Evolutionary conservation across 2,329 filamentous ascomycete species (phyloP), one percentile per base, ranked within the genome.

Genomic region (Colletotrichum sp.): DNA sequence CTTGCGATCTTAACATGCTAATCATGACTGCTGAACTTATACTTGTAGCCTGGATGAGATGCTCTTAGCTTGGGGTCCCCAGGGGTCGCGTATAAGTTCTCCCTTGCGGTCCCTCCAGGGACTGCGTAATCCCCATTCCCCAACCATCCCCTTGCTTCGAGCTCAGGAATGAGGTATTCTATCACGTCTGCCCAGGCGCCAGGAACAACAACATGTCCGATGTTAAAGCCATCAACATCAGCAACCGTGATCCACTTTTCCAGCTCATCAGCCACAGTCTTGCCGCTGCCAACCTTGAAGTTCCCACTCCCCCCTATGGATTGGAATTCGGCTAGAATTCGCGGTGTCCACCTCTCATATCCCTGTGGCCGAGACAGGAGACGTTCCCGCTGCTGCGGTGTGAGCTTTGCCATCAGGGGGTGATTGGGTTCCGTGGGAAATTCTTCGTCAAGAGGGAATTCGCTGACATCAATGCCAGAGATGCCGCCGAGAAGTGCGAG

Each of bases 401-500:
- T 69, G 3, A 78, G 55, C 16, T 60, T 68, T 12, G 75, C 52
- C 52, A 73, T 36, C 9, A 77, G 34, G 8, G 72, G 62, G 32
- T 77, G 75, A 32, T 65, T 32, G 26, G 69, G 57, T 18, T 66
- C 63, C n/a, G 49, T 62, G 5, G 21, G 30, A 30, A 81, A 80
- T 30, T 71, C 72, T 36, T 81, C 78, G 69, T 82, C 81, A 9
- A 79, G 75, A 32, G 66, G 77, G 44, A 78, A 81, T n/a, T 55
- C 26, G 30, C 68, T 59, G 8, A 82, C 69, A 68, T 82, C 81
- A 28, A 81, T 77, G 62, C 80, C 80, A 6, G 79, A 80, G 68
- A 77, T 80, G 52, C 79, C 79, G 16, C 75, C 76, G 75, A 81
- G 81, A 15, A 79, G 79, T 5, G 81, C 80, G 2, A 82, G 78